Evolutionary conservation across 2,329 filamentous ascomycete species (phyloP).

Genomic region (Arthrobotrys megalospora): DNA sequence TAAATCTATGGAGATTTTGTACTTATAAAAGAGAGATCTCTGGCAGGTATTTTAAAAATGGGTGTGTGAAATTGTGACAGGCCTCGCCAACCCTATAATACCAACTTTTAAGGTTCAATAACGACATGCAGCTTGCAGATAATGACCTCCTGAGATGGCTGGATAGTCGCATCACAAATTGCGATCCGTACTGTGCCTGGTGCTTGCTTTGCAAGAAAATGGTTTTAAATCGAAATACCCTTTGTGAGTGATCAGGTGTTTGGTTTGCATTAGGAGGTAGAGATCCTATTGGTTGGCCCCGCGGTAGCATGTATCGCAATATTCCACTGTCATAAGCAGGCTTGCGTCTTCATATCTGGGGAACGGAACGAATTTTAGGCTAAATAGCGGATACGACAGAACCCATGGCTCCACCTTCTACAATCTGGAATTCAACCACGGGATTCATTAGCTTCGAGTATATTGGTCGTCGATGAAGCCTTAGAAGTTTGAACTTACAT

Average conservation of each 20-base stretch:
- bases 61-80: conserved; percentile 44
- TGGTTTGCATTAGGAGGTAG: conserved; percentile 12
- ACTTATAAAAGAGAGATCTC: conserved; percentile 36
- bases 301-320: background rate
- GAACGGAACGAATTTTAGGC: conserved; percentile 46
- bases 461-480: conserved; percentile 4
- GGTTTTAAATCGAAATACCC: conserved; percentile 36
- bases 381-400: conserved; percentile 35
- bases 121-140: conserved; percentile 29
- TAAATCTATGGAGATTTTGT: conserved; percentile 17
- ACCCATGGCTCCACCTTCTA: conserved; percentile 35
- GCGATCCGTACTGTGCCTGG: conserved; percentile 1
- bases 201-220: background rate
- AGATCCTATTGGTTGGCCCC: conserved; percentile 35
- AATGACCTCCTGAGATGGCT: conserved; percentile 2
- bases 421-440: conserved; percentile 34
- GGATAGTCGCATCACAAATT: background rate
- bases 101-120: background rate
- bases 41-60: conserved; percentile 20
- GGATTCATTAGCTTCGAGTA: background rate
- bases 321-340: conserved; percentile 17
- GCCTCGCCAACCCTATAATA: conserved; percentile 15
- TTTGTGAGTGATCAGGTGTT: conserved; percentile 34
- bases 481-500: conserved; percentile 1
- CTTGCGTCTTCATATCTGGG: conserved; percentile 45